Evolutionary conservation across 208 protist species (phyloP).

Genomic region (Acanthamoeba healyi): DNA sequence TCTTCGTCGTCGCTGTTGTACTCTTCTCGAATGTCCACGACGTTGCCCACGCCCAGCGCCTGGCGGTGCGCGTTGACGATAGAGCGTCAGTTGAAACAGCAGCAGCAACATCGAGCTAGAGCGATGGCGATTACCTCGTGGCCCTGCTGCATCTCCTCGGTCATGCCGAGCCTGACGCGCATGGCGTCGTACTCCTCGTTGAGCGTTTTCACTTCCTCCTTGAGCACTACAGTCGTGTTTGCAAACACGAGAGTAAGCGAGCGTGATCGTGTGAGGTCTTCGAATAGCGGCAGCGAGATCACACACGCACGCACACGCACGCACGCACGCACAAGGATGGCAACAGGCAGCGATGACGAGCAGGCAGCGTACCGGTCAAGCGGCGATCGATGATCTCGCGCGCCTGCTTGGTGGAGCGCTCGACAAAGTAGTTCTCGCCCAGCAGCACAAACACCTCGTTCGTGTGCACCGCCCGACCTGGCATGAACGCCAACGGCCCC

Average conservation of each 20-base stretch:
- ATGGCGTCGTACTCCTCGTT: slow-evolving; percentile 67
- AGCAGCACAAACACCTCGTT: slow-evolving; percentile 85
- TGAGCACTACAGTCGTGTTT: slow-evolving; percentile 41
- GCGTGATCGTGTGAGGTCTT: no score
- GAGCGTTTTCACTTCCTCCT: slow-evolving; percentile 32
- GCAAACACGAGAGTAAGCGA: slow-evolving; percentile 12
- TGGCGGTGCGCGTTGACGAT: background rate
- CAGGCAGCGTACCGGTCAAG: slow-evolving; percentile 1
- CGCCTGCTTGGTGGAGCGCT: slow-evolving; percentile 79
- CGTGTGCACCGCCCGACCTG: slow-evolving; percentile 79
- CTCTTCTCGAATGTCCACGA: slow-evolving; percentile 65
- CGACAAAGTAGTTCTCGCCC: slow-evolving; percentile 83
- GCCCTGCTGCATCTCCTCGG: slow-evolving; percentile 29
- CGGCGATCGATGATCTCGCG: slow-evolving; percentile 75
- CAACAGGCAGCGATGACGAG: no score
- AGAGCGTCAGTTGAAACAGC: background rate
- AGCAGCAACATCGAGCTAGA: background rate
- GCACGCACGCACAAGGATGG: no score
- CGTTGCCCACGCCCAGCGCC: slow-evolving; percentile 44
- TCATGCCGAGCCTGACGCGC: slow-evolving; percentile 11
- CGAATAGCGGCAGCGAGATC: no score
- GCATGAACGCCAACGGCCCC: slow-evolving; percentile 80
- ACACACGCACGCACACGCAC: no score
- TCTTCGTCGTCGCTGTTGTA: slow-evolving; percentile 70
- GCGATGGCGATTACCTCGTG: background rate